phyloP scores from a whole-genome alignment of 768 basidiomycete species.

The Naganishia randhawae region DNA sequence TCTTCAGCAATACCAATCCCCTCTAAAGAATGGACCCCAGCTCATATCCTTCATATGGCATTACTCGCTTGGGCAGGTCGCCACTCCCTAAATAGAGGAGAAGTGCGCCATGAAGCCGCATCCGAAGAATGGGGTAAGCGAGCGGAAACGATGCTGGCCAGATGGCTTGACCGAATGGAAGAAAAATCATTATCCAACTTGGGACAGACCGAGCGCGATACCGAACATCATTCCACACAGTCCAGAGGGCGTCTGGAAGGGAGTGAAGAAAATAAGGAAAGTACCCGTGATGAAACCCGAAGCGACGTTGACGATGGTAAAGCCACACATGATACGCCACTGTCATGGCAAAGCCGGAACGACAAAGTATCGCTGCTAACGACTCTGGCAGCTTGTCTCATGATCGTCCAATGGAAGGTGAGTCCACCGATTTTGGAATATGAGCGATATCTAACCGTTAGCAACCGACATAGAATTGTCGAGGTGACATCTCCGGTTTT shows the following conservation, averaged over 20 bases:
- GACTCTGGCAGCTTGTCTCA: constrained; percentile 36
- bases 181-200: neutral
- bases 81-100: constrained; percentile 36
- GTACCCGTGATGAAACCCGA: neutral
- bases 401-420: constrained; percentile 44
- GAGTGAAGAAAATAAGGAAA: neutral
- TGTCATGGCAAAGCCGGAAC: neutral
- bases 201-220: neutral
- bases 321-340: neutral
- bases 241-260: neutral
- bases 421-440: neutral
- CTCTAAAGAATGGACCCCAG: constrained; percentile 16
- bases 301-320: neutral
- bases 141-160: constrained; percentile 29
- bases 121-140: constrained; percentile 34
- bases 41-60: constrained; percentile 35
- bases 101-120: constrained; percentile 33
- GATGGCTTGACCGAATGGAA: neutral
- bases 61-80: constrained; percentile 37
- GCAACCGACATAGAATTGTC: constrained; percentile 34
- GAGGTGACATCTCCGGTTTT: constrained; percentile 43
- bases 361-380: constrained; percentile 35
- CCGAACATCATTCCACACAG: neutral
- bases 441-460: too few species aligned
- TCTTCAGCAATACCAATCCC: constrained; percentile 3